A percentile compares a stretch with the other conserved stretches of the same genome.
phyloP scores from a whole-genome alignment of 495 filamentous ascomycete genomes.

The Saxophila tyrrhenica region DNA sequence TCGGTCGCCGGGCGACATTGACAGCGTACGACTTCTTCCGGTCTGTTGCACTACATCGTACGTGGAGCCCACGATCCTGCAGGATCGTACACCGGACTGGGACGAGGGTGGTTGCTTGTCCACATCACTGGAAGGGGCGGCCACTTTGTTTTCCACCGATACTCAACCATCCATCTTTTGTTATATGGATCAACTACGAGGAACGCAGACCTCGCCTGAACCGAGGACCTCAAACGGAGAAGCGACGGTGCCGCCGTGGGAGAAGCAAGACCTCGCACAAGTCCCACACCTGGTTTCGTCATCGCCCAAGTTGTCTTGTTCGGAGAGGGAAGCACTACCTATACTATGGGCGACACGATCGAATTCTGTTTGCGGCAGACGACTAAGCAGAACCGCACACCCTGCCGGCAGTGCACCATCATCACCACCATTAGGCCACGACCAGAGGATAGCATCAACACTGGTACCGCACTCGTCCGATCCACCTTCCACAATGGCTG shows the following conservation, averaged over 20 bases:
- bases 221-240: not conserved
- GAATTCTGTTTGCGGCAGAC: not conserved
- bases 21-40: not conserved
- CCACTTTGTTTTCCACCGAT: too few relatives aligned
- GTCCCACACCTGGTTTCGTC: constrained; percentile 1
- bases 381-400: not conserved
- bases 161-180: too few relatives aligned
- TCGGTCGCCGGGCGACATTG: not conserved
- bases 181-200: not conserved
- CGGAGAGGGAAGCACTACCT: not conserved
- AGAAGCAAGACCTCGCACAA: not conserved
- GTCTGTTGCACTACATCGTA: not conserved
- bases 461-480: not conserved
- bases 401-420: not conserved
- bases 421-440: not conserved
- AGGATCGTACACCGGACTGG: too few relatives aligned
- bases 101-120: too few relatives aligned
- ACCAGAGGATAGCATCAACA: not conserved
- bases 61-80: too few relatives aligned
- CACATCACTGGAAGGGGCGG: too few relatives aligned
- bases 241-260: not conserved
- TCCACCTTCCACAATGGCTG: not conserved
- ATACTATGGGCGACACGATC: constrained; percentile 2
- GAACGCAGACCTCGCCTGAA: not conserved
- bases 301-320: not conserved